Conservation (phyloP, 345 rosid species). For the Eucalyptus paniculata region DNA sequence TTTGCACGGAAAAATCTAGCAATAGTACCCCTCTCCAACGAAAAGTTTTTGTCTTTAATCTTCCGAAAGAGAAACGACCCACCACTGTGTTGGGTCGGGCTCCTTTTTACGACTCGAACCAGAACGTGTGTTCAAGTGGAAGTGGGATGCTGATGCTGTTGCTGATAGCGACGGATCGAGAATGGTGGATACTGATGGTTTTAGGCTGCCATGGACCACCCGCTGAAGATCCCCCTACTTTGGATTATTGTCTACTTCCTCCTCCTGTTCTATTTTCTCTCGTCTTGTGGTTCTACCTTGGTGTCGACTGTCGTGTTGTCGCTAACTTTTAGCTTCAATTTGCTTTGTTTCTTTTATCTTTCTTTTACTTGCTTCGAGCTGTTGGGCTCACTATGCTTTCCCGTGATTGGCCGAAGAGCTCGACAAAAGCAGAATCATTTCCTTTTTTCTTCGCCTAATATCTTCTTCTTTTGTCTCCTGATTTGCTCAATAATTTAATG, state of each 20-base stretch:
- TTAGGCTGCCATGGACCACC: neutral
- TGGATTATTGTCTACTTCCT: neutral
- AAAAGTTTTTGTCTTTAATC: neutral
- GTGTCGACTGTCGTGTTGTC: neutral
- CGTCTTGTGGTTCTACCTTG: neutral
- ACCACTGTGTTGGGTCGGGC: neutral
- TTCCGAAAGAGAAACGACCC: neutral
- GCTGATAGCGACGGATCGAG: neutral
- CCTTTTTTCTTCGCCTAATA: neutral
- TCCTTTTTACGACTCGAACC: neutral
- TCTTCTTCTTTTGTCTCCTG: neutral
- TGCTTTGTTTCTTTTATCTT: neutral
- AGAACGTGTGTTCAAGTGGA: neutral
- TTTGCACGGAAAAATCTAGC: neutral
- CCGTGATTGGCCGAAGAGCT: neutral
- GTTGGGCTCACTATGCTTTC: neutral
- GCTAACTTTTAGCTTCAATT: neutral
- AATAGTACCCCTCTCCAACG: neutral
- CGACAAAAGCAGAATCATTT: neutral
- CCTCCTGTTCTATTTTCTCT: neutral
- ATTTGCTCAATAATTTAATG: neutral
- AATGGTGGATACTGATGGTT: neutral
- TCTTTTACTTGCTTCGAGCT: neutral
- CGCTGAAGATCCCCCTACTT: neutral
- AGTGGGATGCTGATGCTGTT: neutral